A percentile compares a stretch with the other conserved stretches of the same genome.
Evolutionary conservation across 352 stramenopile genomes (phyloP).

Genomic region (Globisporangium irregulare): DNA sequence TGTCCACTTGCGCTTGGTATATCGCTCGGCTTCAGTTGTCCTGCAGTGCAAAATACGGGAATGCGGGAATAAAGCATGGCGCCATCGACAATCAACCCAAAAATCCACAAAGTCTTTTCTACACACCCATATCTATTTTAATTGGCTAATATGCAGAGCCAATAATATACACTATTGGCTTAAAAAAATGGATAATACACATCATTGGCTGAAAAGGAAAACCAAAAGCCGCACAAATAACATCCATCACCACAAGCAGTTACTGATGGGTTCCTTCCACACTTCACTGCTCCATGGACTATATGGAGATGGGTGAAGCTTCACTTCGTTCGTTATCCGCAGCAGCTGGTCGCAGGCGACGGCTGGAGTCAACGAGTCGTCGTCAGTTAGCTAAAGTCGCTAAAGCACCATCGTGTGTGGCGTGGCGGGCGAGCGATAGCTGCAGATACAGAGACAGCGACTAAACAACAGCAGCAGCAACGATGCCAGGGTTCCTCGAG

Average conservation of each 20-base stretch:
- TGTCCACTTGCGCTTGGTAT: background rate
- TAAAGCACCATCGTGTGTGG: background rate
- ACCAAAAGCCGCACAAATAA: background rate
- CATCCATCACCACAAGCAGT: background rate
- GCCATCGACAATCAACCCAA: slow-evolving; percentile 1
- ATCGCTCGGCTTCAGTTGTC: background rate
- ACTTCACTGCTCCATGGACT: background rate
- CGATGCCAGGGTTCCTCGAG: slow-evolving; percentile 27
- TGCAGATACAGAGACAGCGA: background rate
- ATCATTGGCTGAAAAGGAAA: background rate
- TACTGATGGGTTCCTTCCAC: background rate
- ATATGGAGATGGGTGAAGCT: background rate
- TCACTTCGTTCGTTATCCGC: background rate
- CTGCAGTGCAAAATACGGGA: background rate
- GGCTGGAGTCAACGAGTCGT: background rate
- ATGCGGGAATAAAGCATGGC: background rate
- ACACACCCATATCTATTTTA: background rate
- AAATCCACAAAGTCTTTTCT: slow-evolving; percentile 1
- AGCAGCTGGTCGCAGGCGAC: background rate
- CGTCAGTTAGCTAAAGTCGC: background rate
- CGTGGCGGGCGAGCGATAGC: background rate
- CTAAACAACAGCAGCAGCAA: background rate
- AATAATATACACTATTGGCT: background rate
- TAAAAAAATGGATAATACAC: background rate
- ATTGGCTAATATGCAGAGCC: background rate